These are phyloP conservation scores for Basipetospora chlamydospora DNA, from an alignment of 2,329 filamentous ascomycete genomes.

Conservation along the genomic window DNA sequence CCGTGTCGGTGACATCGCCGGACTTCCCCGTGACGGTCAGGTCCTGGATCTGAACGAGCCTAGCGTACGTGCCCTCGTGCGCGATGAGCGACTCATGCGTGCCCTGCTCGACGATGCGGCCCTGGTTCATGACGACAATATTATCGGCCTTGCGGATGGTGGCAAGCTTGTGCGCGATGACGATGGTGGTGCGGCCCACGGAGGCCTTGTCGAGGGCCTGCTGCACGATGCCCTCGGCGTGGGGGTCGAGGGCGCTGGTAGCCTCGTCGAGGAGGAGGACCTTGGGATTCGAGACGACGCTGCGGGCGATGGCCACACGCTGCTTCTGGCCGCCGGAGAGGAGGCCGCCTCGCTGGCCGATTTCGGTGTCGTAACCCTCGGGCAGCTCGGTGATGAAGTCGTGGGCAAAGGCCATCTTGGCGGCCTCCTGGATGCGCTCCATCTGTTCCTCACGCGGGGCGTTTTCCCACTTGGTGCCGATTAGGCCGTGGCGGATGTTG, in stretches of 20 bases:
- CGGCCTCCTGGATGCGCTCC: conserved; percentile 30
- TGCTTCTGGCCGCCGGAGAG: conserved; percentile 55
- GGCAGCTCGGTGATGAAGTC: conserved; percentile 37
- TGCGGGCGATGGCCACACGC: conserved; percentile 50
- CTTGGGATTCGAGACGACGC: conserved; percentile 47
- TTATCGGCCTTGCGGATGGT: conserved; percentile 48
- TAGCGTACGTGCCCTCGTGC: conserved; percentile 31
- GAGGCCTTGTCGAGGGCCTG: conserved; percentile 38
- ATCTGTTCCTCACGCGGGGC: conserved; percentile 26
- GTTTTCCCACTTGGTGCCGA: conserved; percentile 20
- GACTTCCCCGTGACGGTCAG: conserved; percentile 14
- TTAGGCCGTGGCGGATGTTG: conserved; percentile 36
- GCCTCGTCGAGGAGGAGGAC: conserved; percentile 57
- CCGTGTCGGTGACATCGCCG: neutral
- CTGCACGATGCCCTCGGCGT: conserved; percentile 37
- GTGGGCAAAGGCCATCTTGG: conserved; percentile 34
- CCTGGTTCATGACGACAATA: conserved; percentile 49
- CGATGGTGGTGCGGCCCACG: conserved; percentile 46
- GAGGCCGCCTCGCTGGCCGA: conserved; percentile 50
- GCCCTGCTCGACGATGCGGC: conserved; percentile 44
- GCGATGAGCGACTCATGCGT: conserved; percentile 43
- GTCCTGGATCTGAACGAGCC: conserved; percentile 30
- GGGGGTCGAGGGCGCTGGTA: conserved; percentile 40
- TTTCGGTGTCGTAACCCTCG: conserved; percentile 42
- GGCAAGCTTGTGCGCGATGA: conserved; percentile 47